Evolutionary conservation across 2,329 filamentous ascomycete species (phyloP).

Genomic region (Falciphora oryzae): DNA sequence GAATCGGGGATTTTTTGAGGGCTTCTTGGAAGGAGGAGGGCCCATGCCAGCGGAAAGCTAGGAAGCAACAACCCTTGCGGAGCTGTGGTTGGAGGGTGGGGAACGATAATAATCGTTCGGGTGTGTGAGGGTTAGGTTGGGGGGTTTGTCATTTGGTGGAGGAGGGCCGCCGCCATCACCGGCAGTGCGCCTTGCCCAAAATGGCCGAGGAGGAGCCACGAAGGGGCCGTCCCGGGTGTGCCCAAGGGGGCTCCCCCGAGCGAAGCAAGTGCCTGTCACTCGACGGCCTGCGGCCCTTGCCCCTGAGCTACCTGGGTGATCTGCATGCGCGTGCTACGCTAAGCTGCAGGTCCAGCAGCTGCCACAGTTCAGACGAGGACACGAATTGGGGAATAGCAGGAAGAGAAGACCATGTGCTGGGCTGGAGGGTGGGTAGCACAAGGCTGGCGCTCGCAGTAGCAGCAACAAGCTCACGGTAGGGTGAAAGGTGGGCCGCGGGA

Average conservation of each 20-base stretch:
- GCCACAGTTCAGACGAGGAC: background rate
- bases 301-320: background rate
- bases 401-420: no score
- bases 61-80: constrained; percentile 16
- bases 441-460: background rate
- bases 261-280: no score
- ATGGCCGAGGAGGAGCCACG: background rate
- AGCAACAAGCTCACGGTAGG: background rate
- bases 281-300: background rate
- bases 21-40: constrained; percentile 7
- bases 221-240: background rate
- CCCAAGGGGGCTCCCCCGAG: no score
- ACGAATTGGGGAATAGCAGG: background rate
- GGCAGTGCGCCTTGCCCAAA: background rate
- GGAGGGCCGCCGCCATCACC: no score
- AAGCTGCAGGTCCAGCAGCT: background rate
- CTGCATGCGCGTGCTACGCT: background rate
- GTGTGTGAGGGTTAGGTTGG: background rate
- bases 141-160: background rate
- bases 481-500: background rate
- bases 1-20: constrained; percentile 11
- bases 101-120: background rate
- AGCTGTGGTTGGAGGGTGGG: constrained; percentile 15
- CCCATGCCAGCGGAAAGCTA: constrained; percentile 11
- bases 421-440: background rate